phyloP scores from a whole-genome alignment of 768 basidiomycete genomes.

The Hygrocybe coccinea region DNA sequence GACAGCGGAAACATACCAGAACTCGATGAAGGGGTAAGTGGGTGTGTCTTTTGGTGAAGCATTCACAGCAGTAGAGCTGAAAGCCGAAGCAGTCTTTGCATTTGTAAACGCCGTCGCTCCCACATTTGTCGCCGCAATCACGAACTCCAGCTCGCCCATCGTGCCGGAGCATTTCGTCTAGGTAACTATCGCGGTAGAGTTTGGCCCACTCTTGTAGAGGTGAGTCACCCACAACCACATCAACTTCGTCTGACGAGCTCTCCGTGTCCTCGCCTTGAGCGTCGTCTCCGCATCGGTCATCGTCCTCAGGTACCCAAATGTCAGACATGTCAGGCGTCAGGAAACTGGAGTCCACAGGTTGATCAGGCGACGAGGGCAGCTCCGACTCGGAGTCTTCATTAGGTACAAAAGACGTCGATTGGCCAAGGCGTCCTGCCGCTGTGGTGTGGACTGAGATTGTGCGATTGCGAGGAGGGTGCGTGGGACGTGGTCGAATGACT shows the following conservation, averaged over 20 bases:
- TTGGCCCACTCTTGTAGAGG: neutral
- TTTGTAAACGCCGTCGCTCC: neutral
- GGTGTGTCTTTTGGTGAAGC: neutral
- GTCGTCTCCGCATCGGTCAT: too few species aligned
- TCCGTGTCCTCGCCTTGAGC: neutral
- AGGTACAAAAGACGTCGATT: neutral
- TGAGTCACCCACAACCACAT: neutral
- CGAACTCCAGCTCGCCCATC: neutral
- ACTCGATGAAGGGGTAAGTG: constrained; percentile 4
- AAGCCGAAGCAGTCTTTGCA: constrained; percentile 4
- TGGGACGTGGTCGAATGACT: neutral
- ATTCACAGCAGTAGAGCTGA: neutral
- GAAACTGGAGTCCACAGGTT: neutral
- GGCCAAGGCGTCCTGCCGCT: neutral
- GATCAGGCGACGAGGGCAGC: neutral
- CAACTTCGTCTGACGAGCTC: neutral
- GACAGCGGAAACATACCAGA: neutral
- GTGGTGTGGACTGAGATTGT: neutral
- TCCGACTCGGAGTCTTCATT: neutral
- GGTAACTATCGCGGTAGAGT: neutral
- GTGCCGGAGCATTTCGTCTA: constrained; percentile 3
- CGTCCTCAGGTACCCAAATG: too few species aligned
- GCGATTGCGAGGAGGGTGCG: neutral
- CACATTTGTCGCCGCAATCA: neutral
- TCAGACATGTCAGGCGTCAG: too few species aligned